Conservation (phyloP, 2,329 filamentous ascomycete species). For the Zopfia rhizophila region DNA sequence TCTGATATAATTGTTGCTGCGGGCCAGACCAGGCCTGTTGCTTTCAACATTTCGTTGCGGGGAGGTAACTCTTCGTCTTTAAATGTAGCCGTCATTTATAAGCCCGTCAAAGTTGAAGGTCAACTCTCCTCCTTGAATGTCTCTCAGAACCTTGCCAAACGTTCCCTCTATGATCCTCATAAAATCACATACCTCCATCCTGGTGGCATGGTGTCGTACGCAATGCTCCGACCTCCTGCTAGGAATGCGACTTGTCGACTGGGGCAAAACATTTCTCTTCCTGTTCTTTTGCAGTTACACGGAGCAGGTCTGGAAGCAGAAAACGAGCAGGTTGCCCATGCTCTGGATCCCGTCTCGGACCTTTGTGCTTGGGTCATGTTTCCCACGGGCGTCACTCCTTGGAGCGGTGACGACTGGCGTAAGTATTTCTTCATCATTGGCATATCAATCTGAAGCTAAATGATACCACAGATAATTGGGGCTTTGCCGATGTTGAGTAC, state of each 20-base stretch:
- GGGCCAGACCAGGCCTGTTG: slow-evolving; percentile 55
- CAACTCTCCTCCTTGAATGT: slow-evolving; percentile 30
- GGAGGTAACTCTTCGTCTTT: slow-evolving; percentile 35
- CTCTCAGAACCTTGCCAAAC: slow-evolving; percentile 36
- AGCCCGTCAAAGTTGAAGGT: slow-evolving; percentile 15
- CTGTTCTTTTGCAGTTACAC: slow-evolving; percentile 64
- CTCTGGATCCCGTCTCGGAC: slow-evolving; percentile 61
- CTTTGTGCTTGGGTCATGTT: slow-evolving; percentile 66
- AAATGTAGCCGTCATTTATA: slow-evolving; percentile 40
- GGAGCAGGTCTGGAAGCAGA: slow-evolving; percentile 68
- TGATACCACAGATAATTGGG: slow-evolving; percentile 60
- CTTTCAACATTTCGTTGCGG: slow-evolving; percentile 46
- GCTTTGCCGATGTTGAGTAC: slow-evolving; percentile 65
- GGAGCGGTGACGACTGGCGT: slow-evolving; percentile 71
- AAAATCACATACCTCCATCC: slow-evolving; percentile 67
- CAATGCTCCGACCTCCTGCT: slow-evolving; percentile 66
- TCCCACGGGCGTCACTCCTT: slow-evolving; percentile 67
- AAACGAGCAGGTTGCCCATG: slow-evolving; percentile 56
- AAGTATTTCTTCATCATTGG: slow-evolving; percentile 26
- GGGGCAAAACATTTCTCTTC: slow-evolving; percentile 43
- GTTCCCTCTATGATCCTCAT: slow-evolving; percentile 56
- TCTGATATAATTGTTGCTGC: slow-evolving; percentile 35
- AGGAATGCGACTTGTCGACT: slow-evolving; percentile 45
- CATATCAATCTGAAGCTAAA: slow-evolving; percentile 19
- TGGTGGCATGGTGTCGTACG: slow-evolving; percentile 65